Evolutionary conservation across 306 rosid genomes (phyloP), one percentile per base, ranked within the genome.

Genomic region (Dalbergia oliveri): DNA sequence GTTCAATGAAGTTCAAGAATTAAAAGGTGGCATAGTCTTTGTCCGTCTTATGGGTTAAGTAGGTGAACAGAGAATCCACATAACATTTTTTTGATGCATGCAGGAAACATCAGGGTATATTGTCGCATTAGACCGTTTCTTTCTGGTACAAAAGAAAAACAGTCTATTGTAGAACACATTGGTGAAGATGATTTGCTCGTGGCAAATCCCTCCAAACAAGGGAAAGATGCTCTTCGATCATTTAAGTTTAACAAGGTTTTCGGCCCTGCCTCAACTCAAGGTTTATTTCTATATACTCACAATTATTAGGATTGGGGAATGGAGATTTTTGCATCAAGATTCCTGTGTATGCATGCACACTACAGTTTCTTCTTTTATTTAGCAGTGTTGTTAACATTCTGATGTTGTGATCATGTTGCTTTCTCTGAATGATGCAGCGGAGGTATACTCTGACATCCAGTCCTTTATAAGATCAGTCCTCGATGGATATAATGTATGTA

Each of bases 51-150:
- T 73, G 5, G 60, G 16, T 65, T 63, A 47, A 61, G 51, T 43
- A 21, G 60, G 54, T 66, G 79, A 18, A 66, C 34, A 26, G 13
- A 26, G 66, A 69, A 66, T 53, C 83, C 45, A 80, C 71, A 43
- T 61, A 0, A n/a, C 12, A 0, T 44, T 41, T 53, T 53, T 21
- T 72, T 73, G 31, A 37, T 23, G 37, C 41, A 75, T 76, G 13
- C 80, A 90, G 94, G 94, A 85, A 90, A 90, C 77, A 88, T 90
- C 79, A 83, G 92, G 75, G 92, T 90, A 66, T 90, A 81, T 73
- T 90, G 94, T 83, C 86, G 94, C 78, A 75, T 88, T 33, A 80
- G 79, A 67, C 94, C 94, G 10, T 88, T 77, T 79, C 63, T 63
- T 64, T 6, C 64, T 0, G 86, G 77, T 13, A 81, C 66, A 34